These are phyloP conservation scores for Ramicandelaber brevisporus DNA, from an alignment of 192 early-diverging fungal genomes.

Conservation along the genomic window DNA sequence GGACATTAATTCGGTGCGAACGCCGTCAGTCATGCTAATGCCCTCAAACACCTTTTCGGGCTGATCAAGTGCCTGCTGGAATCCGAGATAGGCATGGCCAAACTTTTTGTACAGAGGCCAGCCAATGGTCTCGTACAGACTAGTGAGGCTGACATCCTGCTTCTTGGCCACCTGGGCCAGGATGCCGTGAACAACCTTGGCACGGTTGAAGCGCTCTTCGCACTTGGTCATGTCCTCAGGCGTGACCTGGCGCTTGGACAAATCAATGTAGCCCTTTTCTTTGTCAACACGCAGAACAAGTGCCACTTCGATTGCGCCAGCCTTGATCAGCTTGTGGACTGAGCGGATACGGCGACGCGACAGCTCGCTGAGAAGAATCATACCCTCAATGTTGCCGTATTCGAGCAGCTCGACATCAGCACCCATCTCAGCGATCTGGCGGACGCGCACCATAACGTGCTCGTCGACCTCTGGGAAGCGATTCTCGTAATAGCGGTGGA, in stretches of 20 bases:
- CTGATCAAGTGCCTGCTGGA: conserved; percentile 76
- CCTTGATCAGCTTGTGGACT: conserved; percentile 82
- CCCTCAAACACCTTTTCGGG: conserved; percentile 68
- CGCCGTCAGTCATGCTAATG: conserved; percentile 28
- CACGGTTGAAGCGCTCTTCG: conserved; percentile 84
- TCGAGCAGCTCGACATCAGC: conserved; percentile 87
- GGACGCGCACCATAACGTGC: conserved; percentile 92
- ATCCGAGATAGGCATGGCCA: conserved; percentile 91
- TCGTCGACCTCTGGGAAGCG: conserved; percentile 83
- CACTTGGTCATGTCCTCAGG: conserved; percentile 72
- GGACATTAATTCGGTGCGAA: conserved; percentile 46
- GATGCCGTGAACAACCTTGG: conserved; percentile 37
- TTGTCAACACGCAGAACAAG: conserved; percentile 86
- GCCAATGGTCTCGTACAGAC: conserved; percentile 55
- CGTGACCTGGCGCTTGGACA: conserved; percentile 82
- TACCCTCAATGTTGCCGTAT: conserved; percentile 93
- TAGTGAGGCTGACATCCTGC: conserved; percentile 50
- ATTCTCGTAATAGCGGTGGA: conserved; percentile 88
- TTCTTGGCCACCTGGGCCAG: conserved; percentile 50
- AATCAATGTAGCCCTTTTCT: conserved; percentile 97
- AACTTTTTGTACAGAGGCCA: conserved; percentile 94
- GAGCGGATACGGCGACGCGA: conserved; percentile 87
- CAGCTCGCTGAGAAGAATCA: conserved; percentile 85
- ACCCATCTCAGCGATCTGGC: conserved; percentile 83
- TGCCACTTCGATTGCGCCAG: conserved; percentile 80